Evolutionary conservation across 805 yeast genomes (phyloP), one percentile per base, ranked within the genome.

Genomic region (Alloascoidea hylecoeti): DNA sequence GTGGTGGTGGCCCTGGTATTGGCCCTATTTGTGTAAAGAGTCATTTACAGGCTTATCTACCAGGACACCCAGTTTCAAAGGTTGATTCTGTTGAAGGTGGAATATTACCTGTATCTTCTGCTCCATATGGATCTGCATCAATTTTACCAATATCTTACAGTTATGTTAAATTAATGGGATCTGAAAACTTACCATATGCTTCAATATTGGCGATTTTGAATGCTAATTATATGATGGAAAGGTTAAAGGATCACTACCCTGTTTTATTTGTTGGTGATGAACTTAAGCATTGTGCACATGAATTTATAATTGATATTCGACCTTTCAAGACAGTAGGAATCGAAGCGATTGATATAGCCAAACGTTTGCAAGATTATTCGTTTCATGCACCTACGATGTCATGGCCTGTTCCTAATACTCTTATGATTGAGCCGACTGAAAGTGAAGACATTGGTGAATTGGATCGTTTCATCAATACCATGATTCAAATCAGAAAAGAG

Each of bases 1-100:
- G 98, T 53, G 98, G 98, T 55, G 98, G 98, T 56, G 98, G 98
- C 34, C 98, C 98, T 33, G 98, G 97, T 54, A 94, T 86, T 51
- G 98, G 96, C 15, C 97, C 97, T 38, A 92, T 92, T 45, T 85
- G 97, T 68, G 97, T 89, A 41, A 78, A 77, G 47, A 62, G 68
- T 37, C 95, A 85, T 57, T 66, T 92, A 49, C 70, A 68, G 34
- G 83, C 84, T 39, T 86, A 73, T 60, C 68, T 92, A 49, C 98
- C 98, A 35, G 64, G 66, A 12, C 96, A 92, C 59, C 69, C 72
- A 16, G 64, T 81, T 13, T 49, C 58, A 17, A 70, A 76, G 49
- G 74, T 78, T 2, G 56, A 62, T 2, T 62, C 61, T 37, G 49
- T 38, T 2, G 51, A 56, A 45, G 44, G 68, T 53, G 57, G 78